Percentiles rank a stretch among this genome's conserved stretches.
These are phyloP conservation scores for Podaxis sp. DNA, from an alignment of 768 basidiomycete genomes.

Conservation along the genomic window DNA sequence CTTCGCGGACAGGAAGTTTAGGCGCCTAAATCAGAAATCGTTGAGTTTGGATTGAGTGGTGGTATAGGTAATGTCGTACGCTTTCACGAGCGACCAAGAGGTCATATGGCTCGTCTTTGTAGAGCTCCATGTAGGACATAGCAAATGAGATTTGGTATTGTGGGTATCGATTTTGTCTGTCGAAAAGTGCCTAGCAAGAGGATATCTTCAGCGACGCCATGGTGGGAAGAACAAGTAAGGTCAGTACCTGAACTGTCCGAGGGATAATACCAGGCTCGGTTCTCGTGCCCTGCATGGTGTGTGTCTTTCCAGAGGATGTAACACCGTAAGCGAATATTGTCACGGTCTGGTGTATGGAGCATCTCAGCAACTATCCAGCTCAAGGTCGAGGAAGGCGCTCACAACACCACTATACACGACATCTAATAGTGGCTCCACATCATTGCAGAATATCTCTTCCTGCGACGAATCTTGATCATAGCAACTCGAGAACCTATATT, in stretches of 20 bases:
- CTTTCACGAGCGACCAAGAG: slow-evolving; percentile 72
- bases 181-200: slow-evolving; percentile 53
- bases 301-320: slow-evolving; percentile 88
- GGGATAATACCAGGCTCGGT: slow-evolving; percentile 84
- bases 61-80: slow-evolving; percentile 36
- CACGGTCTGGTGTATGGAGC: slow-evolving; percentile 52
- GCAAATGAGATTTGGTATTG: slow-evolving; percentile 46
- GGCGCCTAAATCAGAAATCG: slow-evolving; percentile 34
- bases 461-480: slow-evolving; percentile 72
- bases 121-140: slow-evolving; percentile 87
- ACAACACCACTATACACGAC: slow-evolving; percentile 77
- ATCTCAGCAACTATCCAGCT: not conserved
- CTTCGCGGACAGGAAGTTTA: slow-evolving; percentile 54
- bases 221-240: not conserved
- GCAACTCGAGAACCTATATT: slow-evolving; percentile 66
- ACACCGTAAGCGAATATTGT: slow-evolving; percentile 92
- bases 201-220: not conserved
- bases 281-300: slow-evolving; percentile 87
- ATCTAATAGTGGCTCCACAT: slow-evolving; percentile 78
- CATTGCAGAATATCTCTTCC: slow-evolving; percentile 73
- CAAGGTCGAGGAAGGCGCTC: slow-evolving; percentile 25
- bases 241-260: slow-evolving; percentile 65
- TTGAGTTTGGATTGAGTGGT: slow-evolving; percentile 7
- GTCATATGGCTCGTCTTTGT: slow-evolving; percentile 90
- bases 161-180: slow-evolving; percentile 39